Percentiles rank a stretch among this genome's conserved stretches.
These are phyloP conservation scores for Pichia scutulata DNA, from an alignment of 805 yeast genomes.

Conservation along the genomic window DNA sequence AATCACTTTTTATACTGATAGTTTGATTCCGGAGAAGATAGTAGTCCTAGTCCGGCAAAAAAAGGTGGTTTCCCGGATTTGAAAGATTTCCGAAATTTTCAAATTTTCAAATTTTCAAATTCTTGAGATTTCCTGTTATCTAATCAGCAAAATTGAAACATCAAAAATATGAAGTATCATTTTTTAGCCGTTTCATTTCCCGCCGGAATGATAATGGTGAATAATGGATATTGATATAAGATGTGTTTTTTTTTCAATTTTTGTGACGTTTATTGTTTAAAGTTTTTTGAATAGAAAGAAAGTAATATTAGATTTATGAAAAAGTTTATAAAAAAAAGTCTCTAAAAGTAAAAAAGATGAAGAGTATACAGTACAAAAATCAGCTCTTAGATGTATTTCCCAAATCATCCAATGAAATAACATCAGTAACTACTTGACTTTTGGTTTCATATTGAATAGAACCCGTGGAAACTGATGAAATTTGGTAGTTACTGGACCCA, in stretches of 20 bases:
- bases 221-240: no score
- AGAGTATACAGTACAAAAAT: neutral
- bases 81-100: no score
- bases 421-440: neutral
- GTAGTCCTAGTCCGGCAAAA: neutral
- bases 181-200: neutral
- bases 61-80: neutral
- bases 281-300: neutral
- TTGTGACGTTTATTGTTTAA: neutral
- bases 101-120: no score
- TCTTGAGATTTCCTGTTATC: neutral
- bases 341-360: neutral
- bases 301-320: neutral
- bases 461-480: neutral
- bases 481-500: slow-evolving; percentile 3
- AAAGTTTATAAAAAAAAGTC: neutral
- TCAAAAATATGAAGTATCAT: neutral
- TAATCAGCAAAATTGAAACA: neutral
- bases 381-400: neutral
- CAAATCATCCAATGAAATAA: neutral
- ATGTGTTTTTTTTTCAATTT: no score
- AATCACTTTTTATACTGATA: neutral
- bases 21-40: neutral
- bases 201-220: neutral
- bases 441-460: neutral